These are phyloP conservation scores for Avena eriantha DNA, from an alignment of 176 grass and related monocot species.

Conservation along the genomic window DNA sequence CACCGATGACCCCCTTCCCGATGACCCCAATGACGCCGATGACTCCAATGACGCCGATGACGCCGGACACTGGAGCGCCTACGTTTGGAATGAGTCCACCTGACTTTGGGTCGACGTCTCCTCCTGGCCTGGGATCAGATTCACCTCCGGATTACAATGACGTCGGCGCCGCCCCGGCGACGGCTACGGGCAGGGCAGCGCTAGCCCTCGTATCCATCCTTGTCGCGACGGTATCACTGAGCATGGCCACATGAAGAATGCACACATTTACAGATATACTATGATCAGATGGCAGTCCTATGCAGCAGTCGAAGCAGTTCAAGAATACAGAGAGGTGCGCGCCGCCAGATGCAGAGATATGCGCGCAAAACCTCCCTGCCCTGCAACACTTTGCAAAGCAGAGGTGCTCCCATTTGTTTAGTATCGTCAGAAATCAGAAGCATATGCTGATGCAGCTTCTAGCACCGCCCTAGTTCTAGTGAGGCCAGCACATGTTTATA, in stretches of 20 bases:
- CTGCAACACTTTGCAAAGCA: conserved; percentile 9
- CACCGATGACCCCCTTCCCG: background rate
- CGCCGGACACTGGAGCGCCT: conserved; percentile 33
- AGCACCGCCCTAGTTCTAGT: conserved; percentile 12
- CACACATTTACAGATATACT: background rate
- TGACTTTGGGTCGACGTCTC: conserved; percentile 42
- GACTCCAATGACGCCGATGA: conserved; percentile 40
- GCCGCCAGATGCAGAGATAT: conserved; percentile 27
- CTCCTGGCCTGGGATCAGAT: conserved; percentile 38
- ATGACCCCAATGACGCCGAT: conserved; percentile 34
- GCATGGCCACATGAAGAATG: conserved; percentile 37
- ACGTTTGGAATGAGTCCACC: conserved; percentile 51
- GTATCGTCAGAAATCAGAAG: conserved; percentile 20
- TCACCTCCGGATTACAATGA: conserved; percentile 61
- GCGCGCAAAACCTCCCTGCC: conserved; percentile 11
- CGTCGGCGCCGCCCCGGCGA: conserved; percentile 41
- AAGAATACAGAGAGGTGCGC: conserved; percentile 28
- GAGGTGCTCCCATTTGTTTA: conserved; percentile 38
- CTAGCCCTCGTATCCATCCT: conserved; percentile 45
- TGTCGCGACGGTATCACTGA: conserved; percentile 29
- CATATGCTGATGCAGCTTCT: conserved; percentile 15
- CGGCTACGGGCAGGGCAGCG: background rate
- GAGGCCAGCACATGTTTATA: conserved; percentile 23
- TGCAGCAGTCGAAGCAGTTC: conserved; percentile 30
- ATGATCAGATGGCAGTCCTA: conserved; percentile 16